Evolutionary conservation across 2,329 filamentous ascomycete genomes (phyloP), one percentile per base, ranked within the genome.

Genomic region (Chalaropsis ovoidea): DNA sequence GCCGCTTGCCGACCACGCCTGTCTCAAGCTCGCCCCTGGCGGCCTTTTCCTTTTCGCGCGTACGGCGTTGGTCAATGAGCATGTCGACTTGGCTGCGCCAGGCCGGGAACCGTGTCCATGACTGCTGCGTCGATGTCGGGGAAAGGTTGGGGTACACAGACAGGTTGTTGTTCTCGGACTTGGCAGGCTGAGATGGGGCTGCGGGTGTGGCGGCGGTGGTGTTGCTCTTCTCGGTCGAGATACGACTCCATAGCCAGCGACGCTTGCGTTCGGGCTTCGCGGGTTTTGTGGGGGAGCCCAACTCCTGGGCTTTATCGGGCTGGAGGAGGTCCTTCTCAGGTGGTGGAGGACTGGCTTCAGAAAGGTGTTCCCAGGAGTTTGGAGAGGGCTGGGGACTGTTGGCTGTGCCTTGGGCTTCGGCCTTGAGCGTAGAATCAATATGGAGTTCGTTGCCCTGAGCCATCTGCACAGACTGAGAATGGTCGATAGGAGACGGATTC

Each of bases 1-100:
- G 86, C 2, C 88, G 78, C 71, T 86, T 87, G 4, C 82, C 82
- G 0, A 80, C 78, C 2, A 80, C 77, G 0, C 81, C 82, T 0
- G 82, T 77, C 68, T 79, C 74, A 56, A 80, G 74, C 0, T 73
- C 70, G 61, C 76, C 76, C 39, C 77, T 71, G 0, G 77, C 75
- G 8, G 66, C 63, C 62, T 64, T 67, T 27, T 67, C 65, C 24
- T 56, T 47, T 52, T 67, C 66, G 11, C 63, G 58, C 27, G 35
- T 22, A 31, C 52, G 58, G 17, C 66, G 58, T 39, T 67, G 63
- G 13, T 60, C 61, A 19, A 67, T 35, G 15, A 67, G 60, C 35
- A 61, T 39, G 7, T 67, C 66, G 10, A 67, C 60, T 39, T 56
- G 54, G 27, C 56, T 67, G 39, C 45, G 45, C 43, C 43, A 41